Base-by-base conservation (phyloP, 305 asterid species). In the Fraxinus dipetala region DNA sequence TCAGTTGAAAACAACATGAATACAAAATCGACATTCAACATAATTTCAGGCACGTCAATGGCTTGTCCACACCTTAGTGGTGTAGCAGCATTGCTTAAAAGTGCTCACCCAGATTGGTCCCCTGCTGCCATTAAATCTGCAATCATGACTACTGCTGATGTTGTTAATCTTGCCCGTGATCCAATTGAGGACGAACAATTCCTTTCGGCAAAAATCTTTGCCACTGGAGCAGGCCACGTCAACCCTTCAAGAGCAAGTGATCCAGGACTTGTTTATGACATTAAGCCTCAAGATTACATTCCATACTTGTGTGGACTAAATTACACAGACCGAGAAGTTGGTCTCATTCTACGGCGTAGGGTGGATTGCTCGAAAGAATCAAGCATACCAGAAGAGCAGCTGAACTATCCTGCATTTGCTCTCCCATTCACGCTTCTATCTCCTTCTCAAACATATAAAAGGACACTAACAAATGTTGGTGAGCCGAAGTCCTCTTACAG, bases 381-480 rank as follows among this genome's bases (percentile, higher is more conserved):
- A 48, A 74, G 70, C 26, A 75, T 86, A 16, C 79, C 79, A 18
- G 83, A 86, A 45, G 76, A 77, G 28, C 38, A 83, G 20, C 77
- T 83, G 30, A 85, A 83, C 20, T 83, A 83, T 63, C 88, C 83
- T 80, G 78, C 86, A 0, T 85, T 85, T 18, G 76, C 86, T 59
- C 7, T 59, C 2, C 20, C 69, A 1, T 16, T 83, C 20, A 3
- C 1, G 1, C 77, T 78, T 34, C 74, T 79, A 31, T 69, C 78
- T 51, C 26, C 11, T 26, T 24, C 51, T 79, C 78, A 75, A 51
- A 84, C 35, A 2, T 79, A 69, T 10, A 75, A 78, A 4, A 86
- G 89, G 70, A 86, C 75, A 1, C 78, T 84, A 67, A 84, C 84
- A 7, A 84, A 86, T 61, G 87, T 86, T 79, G 89, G 84, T 0